phyloP scores from a whole-genome alignment of 495 filamentous ascomycete genomes.

The Podospora pseudoanserina region DNA sequence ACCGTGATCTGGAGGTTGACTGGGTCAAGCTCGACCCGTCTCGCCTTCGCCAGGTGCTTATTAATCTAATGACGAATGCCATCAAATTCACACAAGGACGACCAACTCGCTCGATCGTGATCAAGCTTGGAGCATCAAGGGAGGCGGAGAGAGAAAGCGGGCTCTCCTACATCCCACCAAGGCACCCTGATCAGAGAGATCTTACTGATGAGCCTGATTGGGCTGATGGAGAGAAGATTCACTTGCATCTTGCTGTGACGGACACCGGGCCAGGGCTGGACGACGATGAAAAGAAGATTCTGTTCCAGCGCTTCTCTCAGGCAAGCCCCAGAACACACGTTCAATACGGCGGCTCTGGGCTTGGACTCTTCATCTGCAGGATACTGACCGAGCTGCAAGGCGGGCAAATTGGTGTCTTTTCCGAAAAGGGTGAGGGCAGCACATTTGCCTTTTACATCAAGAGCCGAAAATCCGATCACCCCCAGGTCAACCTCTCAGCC shows the following conservation, averaged over 20 bases:
- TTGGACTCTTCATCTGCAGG: slow-evolving; percentile 78
- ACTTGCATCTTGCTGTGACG: slow-evolving; percentile 69
- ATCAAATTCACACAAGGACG: slow-evolving; percentile 73
- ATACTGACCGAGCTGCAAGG: slow-evolving; percentile 77
- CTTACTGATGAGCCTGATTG: slow-evolving; percentile 58
- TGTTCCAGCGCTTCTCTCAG: slow-evolving; percentile 82
- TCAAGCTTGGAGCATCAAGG: slow-evolving; percentile 65
- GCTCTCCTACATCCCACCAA: slow-evolving; percentile 54
- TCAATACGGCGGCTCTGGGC: slow-evolving; percentile 76
- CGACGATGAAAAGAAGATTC: slow-evolving; percentile 65
- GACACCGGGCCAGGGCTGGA: slow-evolving; percentile 77
- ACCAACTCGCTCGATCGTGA: slow-evolving; percentile 58
- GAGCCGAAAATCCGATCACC: slow-evolving; percentile 34
- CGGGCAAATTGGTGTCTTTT: slow-evolving; percentile 77
- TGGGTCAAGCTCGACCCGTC: slow-evolving; percentile 80
- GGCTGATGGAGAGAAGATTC: slow-evolving; percentile 64
- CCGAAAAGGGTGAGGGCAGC: slow-evolving; percentile 66
- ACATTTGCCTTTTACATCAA: slow-evolving; percentile 79
- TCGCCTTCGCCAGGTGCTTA: slow-evolving; percentile 71
- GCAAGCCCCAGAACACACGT: slow-evolving; percentile 71
- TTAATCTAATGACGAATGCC: slow-evolving; percentile 75
- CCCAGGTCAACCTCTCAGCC: slow-evolving; percentile 6
- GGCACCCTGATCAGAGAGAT: slow-evolving; percentile 45
- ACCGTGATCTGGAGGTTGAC: slow-evolving; percentile 58
- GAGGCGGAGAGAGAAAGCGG: slow-evolving; percentile 47